phyloP scores from a whole-genome alignment of 2,329 filamentous ascomycete species.

The Xylaria polymorpha region DNA sequence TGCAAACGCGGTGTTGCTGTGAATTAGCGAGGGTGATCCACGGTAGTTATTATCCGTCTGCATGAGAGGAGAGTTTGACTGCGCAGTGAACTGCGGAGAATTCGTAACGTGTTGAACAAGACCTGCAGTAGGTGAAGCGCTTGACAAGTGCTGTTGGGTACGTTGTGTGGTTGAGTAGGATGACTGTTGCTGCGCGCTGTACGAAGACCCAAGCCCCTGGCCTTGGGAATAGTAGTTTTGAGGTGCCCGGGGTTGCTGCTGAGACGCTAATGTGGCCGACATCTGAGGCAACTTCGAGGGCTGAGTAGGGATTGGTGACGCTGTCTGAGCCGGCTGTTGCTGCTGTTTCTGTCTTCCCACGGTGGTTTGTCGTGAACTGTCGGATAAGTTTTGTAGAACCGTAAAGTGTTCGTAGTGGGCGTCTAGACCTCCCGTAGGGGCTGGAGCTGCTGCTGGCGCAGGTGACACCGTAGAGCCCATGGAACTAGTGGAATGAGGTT shows the following conservation, averaged over 20 bases:
- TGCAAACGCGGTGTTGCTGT: constrained; percentile 46
- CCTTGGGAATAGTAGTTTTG: constrained; percentile 49
- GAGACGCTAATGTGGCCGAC: constrained; percentile 45
- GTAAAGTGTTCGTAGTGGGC: constrained; percentile 49
- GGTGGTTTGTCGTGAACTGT: constrained; percentile 42
- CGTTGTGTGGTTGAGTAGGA: constrained; percentile 48
- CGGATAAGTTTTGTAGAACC: constrained; percentile 45
- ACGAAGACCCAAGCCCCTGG: constrained; percentile 45
- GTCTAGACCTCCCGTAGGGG: constrained; percentile 46
- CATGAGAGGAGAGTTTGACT: constrained; percentile 51
- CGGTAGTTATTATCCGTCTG: constrained; percentile 49
- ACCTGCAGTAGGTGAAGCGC: constrained; percentile 46
- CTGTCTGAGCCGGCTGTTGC: constrained; percentile 45
- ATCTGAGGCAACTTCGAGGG: constrained; percentile 48
- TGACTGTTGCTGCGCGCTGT: constrained; percentile 45
- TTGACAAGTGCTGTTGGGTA: constrained; percentile 47
- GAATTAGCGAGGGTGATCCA: constrained; percentile 49
- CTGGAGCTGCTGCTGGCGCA: constrained; percentile 34
- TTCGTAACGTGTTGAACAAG: constrained; percentile 51
- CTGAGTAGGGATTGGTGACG: constrained; percentile 48
- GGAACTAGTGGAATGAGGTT: constrained; percentile 41
- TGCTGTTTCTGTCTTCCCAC: constrained; percentile 47
- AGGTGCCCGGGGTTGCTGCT: constrained; percentile 45
- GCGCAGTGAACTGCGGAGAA: constrained; percentile 50
- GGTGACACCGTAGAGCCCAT: constrained; percentile 43